phyloP scores from a whole-genome alignment of 305 asterid species.

The Fraxinus albicans region DNA sequence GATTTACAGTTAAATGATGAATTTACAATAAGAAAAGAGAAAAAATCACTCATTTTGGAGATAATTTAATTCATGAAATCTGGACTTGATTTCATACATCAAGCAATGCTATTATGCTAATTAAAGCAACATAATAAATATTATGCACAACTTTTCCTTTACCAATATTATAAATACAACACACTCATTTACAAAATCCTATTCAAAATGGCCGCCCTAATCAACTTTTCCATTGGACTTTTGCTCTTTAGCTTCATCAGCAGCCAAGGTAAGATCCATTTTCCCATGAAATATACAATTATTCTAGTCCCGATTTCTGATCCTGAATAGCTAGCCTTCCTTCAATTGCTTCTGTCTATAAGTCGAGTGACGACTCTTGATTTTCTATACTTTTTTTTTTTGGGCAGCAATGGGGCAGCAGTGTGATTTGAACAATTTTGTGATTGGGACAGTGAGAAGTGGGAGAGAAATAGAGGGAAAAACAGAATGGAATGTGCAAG shows the following conservation, averaged over 20 bases:
- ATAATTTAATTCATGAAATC: background rate
- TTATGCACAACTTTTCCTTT: background rate
- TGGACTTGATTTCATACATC: background rate
- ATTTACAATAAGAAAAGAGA: background rate
- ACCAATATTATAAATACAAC: background rate
- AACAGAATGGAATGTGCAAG: constrained; percentile 16
- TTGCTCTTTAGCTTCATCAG: background rate
- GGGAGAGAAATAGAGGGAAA: constrained; percentile 18
- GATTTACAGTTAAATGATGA: background rate
- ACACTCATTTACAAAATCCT: background rate
- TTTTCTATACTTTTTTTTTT: background rate
- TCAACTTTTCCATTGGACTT: background rate
- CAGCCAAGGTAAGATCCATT: background rate
- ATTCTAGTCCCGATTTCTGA: background rate
- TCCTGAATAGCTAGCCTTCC: background rate
- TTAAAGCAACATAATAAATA: background rate
- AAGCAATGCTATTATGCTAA: background rate
- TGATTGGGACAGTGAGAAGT: constrained; percentile 20
- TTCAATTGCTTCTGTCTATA: background rate
- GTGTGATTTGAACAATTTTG: constrained; percentile 16
- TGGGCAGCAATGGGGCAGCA: background rate
- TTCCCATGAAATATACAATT: background rate
- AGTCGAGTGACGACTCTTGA: background rate
- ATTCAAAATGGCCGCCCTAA: background rate
- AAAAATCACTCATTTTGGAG: background rate